Base-by-base conservation (phyloP, 2,329 filamentous ascomycete genomes). In the Nemania sp. region DNA sequence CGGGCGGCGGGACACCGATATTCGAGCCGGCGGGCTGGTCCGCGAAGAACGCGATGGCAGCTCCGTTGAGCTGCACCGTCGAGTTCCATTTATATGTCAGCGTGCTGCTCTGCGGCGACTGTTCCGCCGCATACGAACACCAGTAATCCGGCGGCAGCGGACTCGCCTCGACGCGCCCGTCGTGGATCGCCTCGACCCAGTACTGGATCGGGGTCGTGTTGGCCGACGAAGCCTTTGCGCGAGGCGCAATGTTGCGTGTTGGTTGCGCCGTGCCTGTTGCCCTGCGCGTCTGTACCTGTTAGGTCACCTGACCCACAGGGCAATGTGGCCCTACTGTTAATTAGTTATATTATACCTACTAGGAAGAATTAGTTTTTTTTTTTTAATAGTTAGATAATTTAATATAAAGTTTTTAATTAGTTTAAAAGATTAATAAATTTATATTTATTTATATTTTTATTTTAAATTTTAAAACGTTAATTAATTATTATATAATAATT, bases 121-220 rank as follows among this genome's bases (percentile, higher is more conserved):
- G 47, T n/a, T 68, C 62, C 5, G 61, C 68, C 14, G 56, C 62
- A 54, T 69, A 73, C 6, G 69, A 71, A 46, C 56, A 61, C 71
- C 71, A 73, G 59, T 72, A 72, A 54, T 73, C 71, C 2, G 71
- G 70, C 30, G 70, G 71, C 6, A 72, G 62, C 4, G 71, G 70
- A 17, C 61, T 67, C 40, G 54, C 42, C 33, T 65, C 63, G 22
- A 73, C 62, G 37, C 59, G 56, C 15, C 56, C 67, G 46, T 73
- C 70, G 52, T 72, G 70, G 42, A 72, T 54, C 11, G 70, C 61
- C 12, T 64, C 64, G 8, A 70, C 65, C 70, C 71, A 73, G 60
- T 73, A 73, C 58, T 73, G 71, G 30, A 73, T 69, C 1, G 70
- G 70, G 5, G 69, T 72, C 7, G 49, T 52, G 46, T 62, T 61